Evolutionary conservation across 371 early-diverging fungal genomes (phyloP).

Genomic region (Apophysomyces trapeziformis): DNA sequence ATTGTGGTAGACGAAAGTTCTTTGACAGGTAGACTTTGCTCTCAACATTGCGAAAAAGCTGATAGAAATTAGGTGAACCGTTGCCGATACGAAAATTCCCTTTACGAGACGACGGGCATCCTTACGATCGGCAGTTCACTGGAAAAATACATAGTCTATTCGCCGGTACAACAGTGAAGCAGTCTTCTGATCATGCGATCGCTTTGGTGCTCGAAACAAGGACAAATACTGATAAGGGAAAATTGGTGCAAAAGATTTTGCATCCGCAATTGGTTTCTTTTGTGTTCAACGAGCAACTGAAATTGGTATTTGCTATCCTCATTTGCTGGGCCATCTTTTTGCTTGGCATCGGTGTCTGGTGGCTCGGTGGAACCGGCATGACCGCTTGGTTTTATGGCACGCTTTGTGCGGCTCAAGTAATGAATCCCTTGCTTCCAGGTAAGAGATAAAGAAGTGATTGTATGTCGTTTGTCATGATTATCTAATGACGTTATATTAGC

Average conservation of each 20-base stretch:
- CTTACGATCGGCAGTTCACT: constrained; percentile 18
- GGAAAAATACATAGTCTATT: constrained; percentile 40
- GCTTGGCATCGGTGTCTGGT: constrained; percentile 61
- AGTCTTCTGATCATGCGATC: constrained; percentile 27
- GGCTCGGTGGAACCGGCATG: constrained; percentile 55
- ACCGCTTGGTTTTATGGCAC: constrained; percentile 65
- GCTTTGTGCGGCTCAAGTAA: constrained; percentile 72
- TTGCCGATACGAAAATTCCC: constrained; percentile 59
- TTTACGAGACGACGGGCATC: constrained; percentile 27
- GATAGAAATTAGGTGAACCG: constrained; percentile 31
- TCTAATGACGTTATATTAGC: constrained; percentile 38
- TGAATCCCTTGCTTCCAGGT: constrained; percentile 63
- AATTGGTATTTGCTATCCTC: constrained; percentile 66
- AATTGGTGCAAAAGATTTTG: constrained; percentile 79
- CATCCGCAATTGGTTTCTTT: constrained; percentile 73
- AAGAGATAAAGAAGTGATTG: not conserved
- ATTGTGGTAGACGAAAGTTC: constrained; percentile 72
- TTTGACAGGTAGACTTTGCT: constrained; percentile 49
- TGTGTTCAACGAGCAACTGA: constrained; percentile 76
- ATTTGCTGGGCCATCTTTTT: constrained; percentile 63
- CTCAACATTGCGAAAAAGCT: not conserved
- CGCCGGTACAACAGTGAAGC: constrained; percentile 45
- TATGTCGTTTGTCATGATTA: not conserved
- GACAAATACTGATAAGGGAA: constrained; percentile 80
- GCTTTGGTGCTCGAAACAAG: constrained; percentile 78